Conservation (phyloP, 345 rosid species). For the Geranium brycei region DNA sequence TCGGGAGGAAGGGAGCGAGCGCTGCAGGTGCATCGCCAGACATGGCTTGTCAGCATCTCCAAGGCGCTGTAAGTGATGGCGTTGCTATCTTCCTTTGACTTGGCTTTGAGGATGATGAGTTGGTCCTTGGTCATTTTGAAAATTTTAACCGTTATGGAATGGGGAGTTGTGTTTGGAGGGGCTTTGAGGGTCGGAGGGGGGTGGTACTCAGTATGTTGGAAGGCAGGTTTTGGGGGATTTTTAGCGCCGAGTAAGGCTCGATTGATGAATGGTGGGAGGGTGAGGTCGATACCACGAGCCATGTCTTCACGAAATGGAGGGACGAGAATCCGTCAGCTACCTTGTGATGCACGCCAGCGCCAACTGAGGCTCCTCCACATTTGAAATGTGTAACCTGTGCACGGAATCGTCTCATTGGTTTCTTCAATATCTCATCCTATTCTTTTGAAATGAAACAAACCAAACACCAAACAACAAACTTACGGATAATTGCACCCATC, state of each 20-base stretch:
- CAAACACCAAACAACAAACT: no score
- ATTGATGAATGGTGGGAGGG: constrained; percentile 71
- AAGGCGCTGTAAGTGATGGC: constrained; percentile 23
- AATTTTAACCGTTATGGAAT: constrained; percentile 38
- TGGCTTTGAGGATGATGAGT: constrained; percentile 61
- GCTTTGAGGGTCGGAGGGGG: constrained; percentile 59
- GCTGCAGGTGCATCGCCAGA: no score
- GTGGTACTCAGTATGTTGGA: constrained; percentile 72
- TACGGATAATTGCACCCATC: no score
- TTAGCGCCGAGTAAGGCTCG: constrained; percentile 68
- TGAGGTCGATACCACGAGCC: constrained; percentile 73
- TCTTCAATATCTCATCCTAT: no score
- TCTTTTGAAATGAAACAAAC: no score
- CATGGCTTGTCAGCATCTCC: no score
- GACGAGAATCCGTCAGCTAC: constrained; percentile 91
- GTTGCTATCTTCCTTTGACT: constrained; percentile 67
- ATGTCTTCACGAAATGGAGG: constrained; percentile 82
- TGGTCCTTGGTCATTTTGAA: constrained; percentile 57
- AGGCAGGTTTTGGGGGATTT: constrained; percentile 78
- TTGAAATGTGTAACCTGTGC: constrained; percentile 75
- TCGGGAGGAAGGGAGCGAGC: no score
- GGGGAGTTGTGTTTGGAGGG: constrained; percentile 26
- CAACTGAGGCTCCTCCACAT: constrained; percentile 93
- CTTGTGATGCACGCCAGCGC: constrained; percentile 95
- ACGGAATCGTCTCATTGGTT: neutral